Evolutionary conservation across 2,329 filamentous ascomycete species (phyloP).

Genomic region (Didymella segeticola): DNA sequence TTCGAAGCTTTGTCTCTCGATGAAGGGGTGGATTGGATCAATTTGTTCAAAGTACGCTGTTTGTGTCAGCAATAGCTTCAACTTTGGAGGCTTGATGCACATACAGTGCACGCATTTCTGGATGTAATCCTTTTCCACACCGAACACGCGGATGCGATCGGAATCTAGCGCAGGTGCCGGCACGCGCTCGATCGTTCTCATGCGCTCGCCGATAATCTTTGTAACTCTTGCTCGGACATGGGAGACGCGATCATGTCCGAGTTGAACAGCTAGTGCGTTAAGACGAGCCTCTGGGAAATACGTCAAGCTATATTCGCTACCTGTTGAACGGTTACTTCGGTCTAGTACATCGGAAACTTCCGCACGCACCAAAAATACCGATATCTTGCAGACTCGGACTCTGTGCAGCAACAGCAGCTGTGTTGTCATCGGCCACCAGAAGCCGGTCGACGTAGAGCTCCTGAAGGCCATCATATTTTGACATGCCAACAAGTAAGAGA

Average conservation of each 20-base stretch:
- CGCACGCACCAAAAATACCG: background rate
- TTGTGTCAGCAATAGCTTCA: background rate
- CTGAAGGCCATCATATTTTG: background rate
- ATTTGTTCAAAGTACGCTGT: slow-evolving; percentile 50
- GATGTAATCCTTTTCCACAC: slow-evolving; percentile 13
- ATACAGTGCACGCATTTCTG: background rate
- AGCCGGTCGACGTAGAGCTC: background rate
- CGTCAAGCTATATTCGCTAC: slow-evolving; percentile 31
- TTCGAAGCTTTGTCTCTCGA: slow-evolving; percentile 50
- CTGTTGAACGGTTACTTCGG: background rate
- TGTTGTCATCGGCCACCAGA: background rate
- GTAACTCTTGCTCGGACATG: slow-evolving; percentile 14
- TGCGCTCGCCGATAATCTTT: slow-evolving; percentile 4
- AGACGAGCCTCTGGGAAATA: slow-evolving; percentile 49
- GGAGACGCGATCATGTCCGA: slow-evolving; percentile 28
- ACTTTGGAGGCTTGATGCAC: slow-evolving; percentile 13
- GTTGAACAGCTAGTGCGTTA: slow-evolving; percentile 32
- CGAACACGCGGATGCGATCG: background rate
- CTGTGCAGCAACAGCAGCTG: background rate
- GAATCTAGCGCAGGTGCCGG: background rate
- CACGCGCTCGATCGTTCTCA: background rate
- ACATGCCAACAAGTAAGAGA: background rate
- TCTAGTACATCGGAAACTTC: background rate
- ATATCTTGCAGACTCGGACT: background rate
- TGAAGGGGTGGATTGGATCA: slow-evolving; percentile 52